A percentile compares a stretch with the other conserved stretches of the same genome.
These are phyloP conservation scores for Pseudonitzschia multistriata DNA, from an alignment of 108 stramenopile genomes.

Conservation along the genomic window DNA sequence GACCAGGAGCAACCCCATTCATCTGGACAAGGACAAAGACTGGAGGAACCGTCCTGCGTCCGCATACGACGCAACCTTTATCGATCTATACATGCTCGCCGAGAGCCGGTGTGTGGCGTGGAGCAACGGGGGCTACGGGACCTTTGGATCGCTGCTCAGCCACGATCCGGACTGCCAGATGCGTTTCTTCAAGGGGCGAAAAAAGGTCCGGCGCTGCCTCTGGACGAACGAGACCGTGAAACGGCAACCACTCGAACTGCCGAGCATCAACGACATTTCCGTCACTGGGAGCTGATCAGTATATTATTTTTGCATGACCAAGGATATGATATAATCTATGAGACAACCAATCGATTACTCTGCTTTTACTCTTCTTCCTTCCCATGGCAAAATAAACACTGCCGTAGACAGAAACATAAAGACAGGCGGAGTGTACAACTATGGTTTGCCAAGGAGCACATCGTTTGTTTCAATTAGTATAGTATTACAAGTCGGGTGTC, in stretches of 20 bases:
- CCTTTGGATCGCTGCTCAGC: constrained; percentile 29
- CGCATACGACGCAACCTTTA: constrained; percentile 36
- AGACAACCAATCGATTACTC: too few relatives aligned
- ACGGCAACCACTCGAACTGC: not conserved
- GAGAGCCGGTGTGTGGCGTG: constrained; percentile 33
- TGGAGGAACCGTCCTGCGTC: constrained; percentile 28
- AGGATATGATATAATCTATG: too few relatives aligned
- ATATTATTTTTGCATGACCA: too few relatives aligned
- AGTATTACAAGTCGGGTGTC: not conserved
- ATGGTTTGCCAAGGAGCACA: too few relatives aligned
- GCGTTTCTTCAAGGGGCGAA: constrained; percentile 17
- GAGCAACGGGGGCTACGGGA: constrained; percentile 39
- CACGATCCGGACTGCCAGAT: constrained; percentile 30
- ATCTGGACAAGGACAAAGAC: constrained; percentile 34
- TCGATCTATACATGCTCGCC: constrained; percentile 41
- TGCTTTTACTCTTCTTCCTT: too few relatives aligned
- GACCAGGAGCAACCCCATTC: constrained; percentile 26
- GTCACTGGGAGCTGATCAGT: too few relatives aligned
- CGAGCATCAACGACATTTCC: not conserved
- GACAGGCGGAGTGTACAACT: too few relatives aligned
- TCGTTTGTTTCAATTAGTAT: too few relatives aligned
- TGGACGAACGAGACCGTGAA: constrained; percentile 8
- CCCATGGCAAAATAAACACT: too few relatives aligned
- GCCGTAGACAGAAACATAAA: too few relatives aligned
- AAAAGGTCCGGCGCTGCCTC: constrained; percentile 14